Conservation (phyloP, 2,329 filamentous ascomycete species). For the Claviceps spartinae region DNA sequence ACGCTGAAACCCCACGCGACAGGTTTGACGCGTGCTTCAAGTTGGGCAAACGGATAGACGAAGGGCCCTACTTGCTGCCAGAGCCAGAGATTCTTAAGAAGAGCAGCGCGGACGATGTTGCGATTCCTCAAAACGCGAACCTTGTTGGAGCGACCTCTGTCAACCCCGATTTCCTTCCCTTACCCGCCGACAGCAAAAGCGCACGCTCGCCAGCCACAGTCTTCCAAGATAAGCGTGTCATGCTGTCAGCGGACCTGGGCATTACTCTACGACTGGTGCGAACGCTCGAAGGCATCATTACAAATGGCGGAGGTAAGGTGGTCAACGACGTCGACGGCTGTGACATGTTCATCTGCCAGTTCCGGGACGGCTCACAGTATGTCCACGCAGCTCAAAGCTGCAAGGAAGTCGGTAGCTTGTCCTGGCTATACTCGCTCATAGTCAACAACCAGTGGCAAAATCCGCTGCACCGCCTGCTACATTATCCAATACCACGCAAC, state of each 20-base stretch:
- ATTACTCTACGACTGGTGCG: conserved; percentile 52
- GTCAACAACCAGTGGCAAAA: conserved; percentile 81
- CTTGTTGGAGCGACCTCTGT: conserved; percentile 53
- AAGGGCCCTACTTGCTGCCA: conserved; percentile 73
- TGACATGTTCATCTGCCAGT: conserved; percentile 78
- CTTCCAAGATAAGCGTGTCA: conserved; percentile 64
- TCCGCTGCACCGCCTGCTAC: conserved; percentile 66
- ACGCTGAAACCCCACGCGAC: neutral
- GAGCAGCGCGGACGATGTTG: conserved; percentile 40
- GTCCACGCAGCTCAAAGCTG: conserved; percentile 57
- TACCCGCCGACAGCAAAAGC: conserved; percentile 28
- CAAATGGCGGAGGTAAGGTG: conserved; percentile 55
- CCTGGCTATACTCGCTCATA: conserved; percentile 89
- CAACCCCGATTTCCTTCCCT: conserved; percentile 28
- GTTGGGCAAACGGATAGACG: conserved; percentile 80
- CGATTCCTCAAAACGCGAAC: conserved; percentile 42
- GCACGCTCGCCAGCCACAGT: conserved; percentile 48
- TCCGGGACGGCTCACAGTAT: conserved; percentile 70
- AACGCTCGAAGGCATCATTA: conserved; percentile 59
- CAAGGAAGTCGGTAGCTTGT: conserved; percentile 81
- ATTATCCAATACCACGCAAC: conserved; percentile 70
- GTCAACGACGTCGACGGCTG: conserved; percentile 53
- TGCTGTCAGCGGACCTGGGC: conserved; percentile 61
- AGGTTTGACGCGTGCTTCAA: conserved; percentile 97
- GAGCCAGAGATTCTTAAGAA: conserved; percentile 68